Percentiles rank a stretch among this genome's conserved stretches.
These are phyloP conservation scores for Suillus paluster DNA, from an alignment of 768 basidiomycete genomes.

Conservation along the genomic window DNA sequence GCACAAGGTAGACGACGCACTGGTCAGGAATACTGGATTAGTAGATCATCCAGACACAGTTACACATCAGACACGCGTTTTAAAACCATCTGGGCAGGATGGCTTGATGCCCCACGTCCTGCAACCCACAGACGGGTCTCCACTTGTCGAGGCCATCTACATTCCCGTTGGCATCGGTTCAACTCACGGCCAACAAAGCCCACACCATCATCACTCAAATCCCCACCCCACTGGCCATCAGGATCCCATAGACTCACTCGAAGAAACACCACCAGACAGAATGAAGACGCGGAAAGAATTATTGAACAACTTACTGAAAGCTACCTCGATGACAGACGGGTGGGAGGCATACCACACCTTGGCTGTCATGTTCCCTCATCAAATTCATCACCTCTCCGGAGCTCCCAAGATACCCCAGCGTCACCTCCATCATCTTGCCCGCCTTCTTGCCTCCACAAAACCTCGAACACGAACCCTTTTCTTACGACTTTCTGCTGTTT, in stretches of 20 bases:
- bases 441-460: constrained; percentile 55
- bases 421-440: constrained; percentile 64
- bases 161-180: constrained; percentile 14
- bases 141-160: constrained; percentile 9
- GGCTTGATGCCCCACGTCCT: background rate
- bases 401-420: constrained; percentile 31
- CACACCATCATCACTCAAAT: constrained; percentile 2
- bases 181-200: constrained; percentile 13
- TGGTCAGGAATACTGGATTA: background rate
- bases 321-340: constrained; percentile 37
- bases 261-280: constrained; percentile 17
- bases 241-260: background rate
- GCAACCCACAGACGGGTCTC: background rate
- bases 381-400: constrained; percentile 6
- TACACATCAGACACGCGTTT: background rate
- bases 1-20: background rate
- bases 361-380: constrained; percentile 30
- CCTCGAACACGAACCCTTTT: constrained; percentile 66
- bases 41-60: background rate
- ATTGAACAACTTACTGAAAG: constrained; percentile 37
- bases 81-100: background rate
- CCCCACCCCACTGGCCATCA: background rate
- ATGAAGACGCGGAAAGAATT: constrained; percentile 26
- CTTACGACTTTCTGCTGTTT: constrained; percentile 68
- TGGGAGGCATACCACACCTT: constrained; percentile 48